Conservation (phyloP, 1,284 basidiomycete species). For the Boletus holoroseus region DNA sequence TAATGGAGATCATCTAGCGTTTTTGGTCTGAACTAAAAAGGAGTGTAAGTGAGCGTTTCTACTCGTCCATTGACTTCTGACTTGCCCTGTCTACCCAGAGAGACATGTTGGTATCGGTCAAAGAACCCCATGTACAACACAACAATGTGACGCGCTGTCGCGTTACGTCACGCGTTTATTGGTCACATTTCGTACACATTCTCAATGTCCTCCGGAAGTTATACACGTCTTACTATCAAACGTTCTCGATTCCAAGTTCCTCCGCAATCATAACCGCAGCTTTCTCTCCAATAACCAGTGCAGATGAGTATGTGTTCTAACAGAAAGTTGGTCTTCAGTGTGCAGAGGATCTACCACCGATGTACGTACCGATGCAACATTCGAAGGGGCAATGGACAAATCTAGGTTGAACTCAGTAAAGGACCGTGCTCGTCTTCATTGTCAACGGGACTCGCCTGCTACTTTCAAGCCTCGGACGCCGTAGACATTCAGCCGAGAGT, state of each 20-base stretch:
- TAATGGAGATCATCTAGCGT: conserved; percentile 86
- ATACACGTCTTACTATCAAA: conserved; percentile 6
- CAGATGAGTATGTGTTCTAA: conserved; percentile 26
- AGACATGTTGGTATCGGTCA: conserved; percentile 50
- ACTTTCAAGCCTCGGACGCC: conserved; percentile 57
- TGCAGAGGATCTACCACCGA: conserved; percentile 1
- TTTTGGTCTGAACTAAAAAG: conserved; percentile 75
- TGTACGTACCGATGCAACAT: conserved; percentile 25
- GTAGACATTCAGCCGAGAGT: conserved; percentile 57
- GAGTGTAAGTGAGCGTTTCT: conserved; percentile 5
- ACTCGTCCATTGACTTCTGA: background rate
- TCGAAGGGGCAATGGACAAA: conserved; percentile 33
- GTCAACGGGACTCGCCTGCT: conserved; percentile 30
- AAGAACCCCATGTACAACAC: background rate
- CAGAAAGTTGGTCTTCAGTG: conserved; percentile 9
- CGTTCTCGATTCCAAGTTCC: conserved; percentile 19
- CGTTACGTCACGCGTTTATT: conserved; percentile 28
- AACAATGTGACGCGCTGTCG: conserved; percentile 10
- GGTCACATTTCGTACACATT: conserved; percentile 3
- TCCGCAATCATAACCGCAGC: conserved; percentile 21
- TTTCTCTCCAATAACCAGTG: conserved; percentile 27
- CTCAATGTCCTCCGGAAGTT: background rate
- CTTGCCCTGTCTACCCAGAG: conserved; percentile 84
- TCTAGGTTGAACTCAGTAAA: conserved; percentile 25
- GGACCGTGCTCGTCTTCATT: background rate